Evolutionary conservation across 805 yeast species (phyloP), one percentile per base, ranked within the genome.

Genomic region (Teunomyces stri): DNA sequence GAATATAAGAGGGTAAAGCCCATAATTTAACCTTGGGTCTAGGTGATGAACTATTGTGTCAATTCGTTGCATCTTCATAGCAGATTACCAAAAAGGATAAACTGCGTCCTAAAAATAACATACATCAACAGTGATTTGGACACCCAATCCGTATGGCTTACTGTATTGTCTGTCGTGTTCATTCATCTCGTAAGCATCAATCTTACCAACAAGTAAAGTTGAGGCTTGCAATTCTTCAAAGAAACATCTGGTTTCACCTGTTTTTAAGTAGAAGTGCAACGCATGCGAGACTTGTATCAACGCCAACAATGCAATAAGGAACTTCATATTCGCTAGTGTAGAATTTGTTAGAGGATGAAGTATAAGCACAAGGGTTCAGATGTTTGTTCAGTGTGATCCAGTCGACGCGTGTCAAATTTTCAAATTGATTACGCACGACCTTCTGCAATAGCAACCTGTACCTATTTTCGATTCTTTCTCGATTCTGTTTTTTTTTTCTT

Each of bases 161-260:
- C 74, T 70, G 61, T 75, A 82, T 35, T 75, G 76, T 38, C 68
- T 58, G 6, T 76, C 65, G 29, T 69, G 64, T 15, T 75, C 74
- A 55, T 79, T 75, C 50, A 68, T 75, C 57, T 86, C 90, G 62
- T 77, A 78, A 3, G 88, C 87, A 54, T 85, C 85, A 55, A 87
- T 81, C 59, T 59, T 72, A 46, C 92, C 96, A 48, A 87, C 87
- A 18, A 91, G 85, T 48, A 92, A 76, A n/a, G 95, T 81, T 55
- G 84, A 87, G 53, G 77, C 74, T 13, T 88, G 82, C 50, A 92
- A 73, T 51, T 87, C 95, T 61, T 91, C 94, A 59, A 70, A 85
- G 65, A 92, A 92, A 68, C 98, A 94, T 56, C 82, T 81, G 38
- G 82, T 77, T 54, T 86, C 86, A 28, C 85, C 90, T 1, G 91